These are phyloP conservation scores for Fraxinus paxiana DNA, from an alignment of 305 asterid species.

Conservation along the genomic window DNA sequence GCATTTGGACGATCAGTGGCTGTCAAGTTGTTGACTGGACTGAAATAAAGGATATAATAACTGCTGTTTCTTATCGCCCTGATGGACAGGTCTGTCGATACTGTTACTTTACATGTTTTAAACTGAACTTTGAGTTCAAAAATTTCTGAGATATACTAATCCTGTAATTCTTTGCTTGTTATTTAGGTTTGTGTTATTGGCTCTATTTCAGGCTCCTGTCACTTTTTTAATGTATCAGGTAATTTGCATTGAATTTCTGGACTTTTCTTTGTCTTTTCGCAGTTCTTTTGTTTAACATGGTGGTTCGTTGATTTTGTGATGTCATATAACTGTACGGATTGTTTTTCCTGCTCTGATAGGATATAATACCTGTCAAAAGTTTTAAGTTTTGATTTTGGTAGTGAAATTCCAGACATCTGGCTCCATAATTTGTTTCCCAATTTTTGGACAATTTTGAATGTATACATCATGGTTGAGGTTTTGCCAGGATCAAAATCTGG, in stretches of 20 bases:
- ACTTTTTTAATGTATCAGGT: slow-evolving; percentile 69
- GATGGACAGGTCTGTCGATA: slow-evolving; percentile 66
- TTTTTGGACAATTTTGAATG: background rate
- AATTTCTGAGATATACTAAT: background rate
- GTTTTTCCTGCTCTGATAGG: background rate
- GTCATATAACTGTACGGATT: background rate
- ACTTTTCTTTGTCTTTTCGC: background rate
- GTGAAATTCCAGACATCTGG: background rate
- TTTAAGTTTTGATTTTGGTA: background rate
- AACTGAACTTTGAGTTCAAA: background rate
- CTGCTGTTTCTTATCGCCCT: slow-evolving; percentile 78
- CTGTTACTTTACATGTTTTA: background rate
- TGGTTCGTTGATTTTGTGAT: background rate
- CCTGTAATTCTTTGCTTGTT: slow-evolving; percentile 19
- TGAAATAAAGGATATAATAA: slow-evolving; percentile 73
- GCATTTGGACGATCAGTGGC: slow-evolving; percentile 67
- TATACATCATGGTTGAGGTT: background rate
- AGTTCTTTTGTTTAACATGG: background rate
- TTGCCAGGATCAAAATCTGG: background rate
- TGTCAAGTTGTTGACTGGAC: slow-evolving; percentile 81
- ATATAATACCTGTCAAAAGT: background rate
- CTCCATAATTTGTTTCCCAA: background rate
- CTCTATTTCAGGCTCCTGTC: slow-evolving; percentile 64
- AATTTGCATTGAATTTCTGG: slow-evolving; percentile 8
- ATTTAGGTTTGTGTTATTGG: slow-evolving; percentile 77